A percentile compares a stretch with the other conserved stretches of the same genome.
These are phyloP conservation scores for Lantana camara DNA, from an alignment of 257 asterid genomes.

Conservation along the genomic window DNA sequence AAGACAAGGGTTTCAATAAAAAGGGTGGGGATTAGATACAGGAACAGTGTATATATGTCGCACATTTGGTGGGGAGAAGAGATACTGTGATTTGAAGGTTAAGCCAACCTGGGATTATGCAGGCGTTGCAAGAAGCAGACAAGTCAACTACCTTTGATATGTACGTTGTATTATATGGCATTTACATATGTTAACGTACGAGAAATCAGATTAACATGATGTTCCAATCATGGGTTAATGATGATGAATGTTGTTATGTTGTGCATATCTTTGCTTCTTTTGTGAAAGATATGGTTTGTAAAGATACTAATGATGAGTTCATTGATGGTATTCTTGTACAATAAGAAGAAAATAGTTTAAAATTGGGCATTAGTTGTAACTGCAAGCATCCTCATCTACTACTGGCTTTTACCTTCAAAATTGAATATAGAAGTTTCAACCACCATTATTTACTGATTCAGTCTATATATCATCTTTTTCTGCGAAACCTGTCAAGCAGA, in stretches of 20 bases:
- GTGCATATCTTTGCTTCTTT: background rate
- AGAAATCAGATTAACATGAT: background rate
- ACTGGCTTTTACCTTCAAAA: background rate
- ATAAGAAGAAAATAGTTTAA: background rate
- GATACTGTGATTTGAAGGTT: slow-evolving; percentile 62
- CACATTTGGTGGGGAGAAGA: slow-evolving; percentile 40
- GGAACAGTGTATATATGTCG: slow-evolving; percentile 4
- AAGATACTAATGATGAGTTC: slow-evolving; percentile 11
- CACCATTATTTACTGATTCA: no score
- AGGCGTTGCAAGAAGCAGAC: slow-evolving; percentile 51
- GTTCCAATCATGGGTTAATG: slow-evolving; percentile 4
- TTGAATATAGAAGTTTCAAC: no score
- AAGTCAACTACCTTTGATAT: slow-evolving; percentile 42
- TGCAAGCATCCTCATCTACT: no score
- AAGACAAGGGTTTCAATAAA: slow-evolving; percentile 41
- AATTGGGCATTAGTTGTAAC: no score
- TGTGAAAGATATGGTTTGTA: background rate
- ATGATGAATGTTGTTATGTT: background rate
- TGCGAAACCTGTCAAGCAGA: no score
- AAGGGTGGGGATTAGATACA: background rate
- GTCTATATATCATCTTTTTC: no score
- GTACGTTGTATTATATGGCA: background rate
- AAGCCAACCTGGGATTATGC: slow-evolving; percentile 50
- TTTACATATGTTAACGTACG: slow-evolving; percentile 15
- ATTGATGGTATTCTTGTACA: background rate